Evolutionary conservation across 106 monocot genomes (phyloP), one percentile per base, ranked within the genome.

Genomic region (Iris macrosiphon): DNA sequence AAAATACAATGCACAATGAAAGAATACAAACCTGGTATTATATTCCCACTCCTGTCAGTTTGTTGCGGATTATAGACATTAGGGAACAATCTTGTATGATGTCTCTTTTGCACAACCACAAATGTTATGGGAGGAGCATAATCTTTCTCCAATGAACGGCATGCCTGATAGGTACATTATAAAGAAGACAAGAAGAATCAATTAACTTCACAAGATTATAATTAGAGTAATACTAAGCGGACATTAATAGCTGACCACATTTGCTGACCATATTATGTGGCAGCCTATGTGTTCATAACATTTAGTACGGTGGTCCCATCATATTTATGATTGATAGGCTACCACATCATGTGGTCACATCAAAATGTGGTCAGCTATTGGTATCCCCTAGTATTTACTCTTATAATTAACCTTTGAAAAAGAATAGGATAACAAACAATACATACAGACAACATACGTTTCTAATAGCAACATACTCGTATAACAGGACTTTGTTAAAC

Each of bases 91-190:
- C 93, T 63, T 3, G 93, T 93, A 57, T 93, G 93, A 58, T 93
- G 93, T 51, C 64, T 65, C 59, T 88, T 94, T 43, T 94, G 93
- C 19, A 88, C 93, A 18, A 88, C 84, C 17, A 94, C 78, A 78
- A 94, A 94, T 3, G 93, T 94, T 0, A 88, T 65, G 3, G 56
- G 64, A 0, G 93, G 93, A 12, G 80, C 63, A 56, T 84, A 94
- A 1, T 60, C 61, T 3, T 66, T 56, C 18, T 94, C 48, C 15
- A 94, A 13, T 13, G 93, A 81, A 0, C 41, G 29, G 44, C 93
- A 94, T 20, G 93, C 93, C 93, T 88, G 17, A 7, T 15, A 41
- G 1, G 4, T 15, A 15, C 6, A 10, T n/a, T n/a, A 35, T 35
- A 10, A 12, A 12, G 44, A 44, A 12, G n/a, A n/a, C n/a, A n/a